Evolutionary conservation across 1,284 basidiomycete genomes (phyloP).

Genomic region (Leccinum subatratum): DNA sequence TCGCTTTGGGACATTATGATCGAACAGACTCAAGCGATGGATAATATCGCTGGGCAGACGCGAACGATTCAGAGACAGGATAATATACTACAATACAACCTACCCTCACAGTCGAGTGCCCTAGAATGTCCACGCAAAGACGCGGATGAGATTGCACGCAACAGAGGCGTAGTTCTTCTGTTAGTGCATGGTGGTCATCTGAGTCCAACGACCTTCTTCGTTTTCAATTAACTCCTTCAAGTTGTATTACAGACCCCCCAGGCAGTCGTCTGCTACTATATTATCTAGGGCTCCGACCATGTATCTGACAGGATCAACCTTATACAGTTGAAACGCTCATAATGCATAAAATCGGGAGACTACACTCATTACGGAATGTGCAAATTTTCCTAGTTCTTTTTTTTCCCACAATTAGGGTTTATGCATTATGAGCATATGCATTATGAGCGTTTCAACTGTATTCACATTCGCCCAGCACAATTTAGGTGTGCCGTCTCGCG

Average conservation of each 20-base stretch:
- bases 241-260: conserved; percentile 51
- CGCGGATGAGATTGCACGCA: conserved; percentile 64
- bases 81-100: too few species aligned
- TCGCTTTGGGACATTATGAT: conserved; percentile 56
- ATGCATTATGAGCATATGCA: too few species aligned
- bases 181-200: conserved; percentile 56
- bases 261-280: conserved; percentile 68
- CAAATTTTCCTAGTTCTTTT: too few species aligned
- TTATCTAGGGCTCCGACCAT: conserved; percentile 67
- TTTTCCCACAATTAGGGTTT: too few species aligned
- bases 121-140: conserved; percentile 44
- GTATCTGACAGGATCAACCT: conserved; percentile 72
- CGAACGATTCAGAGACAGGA: conserved; percentile 69
- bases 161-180: conserved; percentile 60
- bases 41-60: conserved; percentile 63
- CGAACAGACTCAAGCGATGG: conserved; percentile 70
- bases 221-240: conserved; percentile 1
- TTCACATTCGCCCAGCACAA: conserved; percentile 76
- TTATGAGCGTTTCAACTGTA: too few species aligned
- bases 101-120: conserved; percentile 42
- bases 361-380: too few species aligned
- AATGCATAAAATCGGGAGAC: too few species aligned
- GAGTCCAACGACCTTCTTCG: neutral
- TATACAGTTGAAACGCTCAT: too few species aligned
- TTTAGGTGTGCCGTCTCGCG: conserved; percentile 53